Conservation (phyloP, 1,284 basidiomycete species). For the Caloboletus inedulis region DNA sequence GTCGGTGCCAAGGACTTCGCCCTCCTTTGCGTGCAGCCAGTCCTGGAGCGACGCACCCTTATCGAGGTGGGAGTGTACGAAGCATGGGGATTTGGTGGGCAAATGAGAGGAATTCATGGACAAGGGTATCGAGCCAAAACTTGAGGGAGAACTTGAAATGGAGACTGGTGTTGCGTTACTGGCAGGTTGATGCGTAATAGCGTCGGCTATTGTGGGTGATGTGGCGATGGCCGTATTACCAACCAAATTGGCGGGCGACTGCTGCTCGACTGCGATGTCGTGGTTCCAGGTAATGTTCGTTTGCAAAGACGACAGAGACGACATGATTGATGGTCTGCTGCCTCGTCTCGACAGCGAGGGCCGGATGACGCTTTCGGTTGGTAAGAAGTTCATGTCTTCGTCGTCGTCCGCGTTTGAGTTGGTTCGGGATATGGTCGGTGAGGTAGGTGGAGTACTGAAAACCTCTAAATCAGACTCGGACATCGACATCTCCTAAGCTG, state of each 20-base stretch:
- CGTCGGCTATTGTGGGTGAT: conserved; percentile 28
- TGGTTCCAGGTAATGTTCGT: conserved; percentile 47
- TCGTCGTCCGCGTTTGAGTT: conserved; percentile 27
- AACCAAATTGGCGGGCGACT: conserved; percentile 20
- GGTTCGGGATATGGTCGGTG: conserved; percentile 38
- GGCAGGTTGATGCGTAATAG: conserved; percentile 19
- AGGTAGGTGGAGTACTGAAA: conserved; percentile 63
- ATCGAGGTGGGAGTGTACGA: conserved; percentile 82
- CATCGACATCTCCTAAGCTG: conserved; percentile 20
- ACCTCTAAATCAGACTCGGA: conserved; percentile 38
- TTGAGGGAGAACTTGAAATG: conserved; percentile 32
- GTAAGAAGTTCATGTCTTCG: conserved; percentile 29
- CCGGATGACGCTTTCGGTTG: conserved; percentile 29
- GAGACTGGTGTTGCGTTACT: conserved; percentile 15
- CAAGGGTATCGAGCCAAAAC: conserved; percentile 32
- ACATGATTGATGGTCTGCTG: conserved; percentile 38
- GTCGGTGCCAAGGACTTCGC: conserved; percentile 36
- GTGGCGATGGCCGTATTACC: conserved; percentile 25
- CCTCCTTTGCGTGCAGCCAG: conserved; percentile 57
- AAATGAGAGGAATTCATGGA: conserved; percentile 29
- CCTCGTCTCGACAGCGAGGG: conserved; percentile 48
- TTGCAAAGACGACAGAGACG: conserved; percentile 39
- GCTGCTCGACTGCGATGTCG: conserved; percentile 43
- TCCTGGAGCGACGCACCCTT: conserved; percentile 70
- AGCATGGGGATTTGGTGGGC: conserved; percentile 72